Evolutionary conservation across 1,284 basidiomycete species (phyloP).

Genomic region (Pascua sp.): DNA sequence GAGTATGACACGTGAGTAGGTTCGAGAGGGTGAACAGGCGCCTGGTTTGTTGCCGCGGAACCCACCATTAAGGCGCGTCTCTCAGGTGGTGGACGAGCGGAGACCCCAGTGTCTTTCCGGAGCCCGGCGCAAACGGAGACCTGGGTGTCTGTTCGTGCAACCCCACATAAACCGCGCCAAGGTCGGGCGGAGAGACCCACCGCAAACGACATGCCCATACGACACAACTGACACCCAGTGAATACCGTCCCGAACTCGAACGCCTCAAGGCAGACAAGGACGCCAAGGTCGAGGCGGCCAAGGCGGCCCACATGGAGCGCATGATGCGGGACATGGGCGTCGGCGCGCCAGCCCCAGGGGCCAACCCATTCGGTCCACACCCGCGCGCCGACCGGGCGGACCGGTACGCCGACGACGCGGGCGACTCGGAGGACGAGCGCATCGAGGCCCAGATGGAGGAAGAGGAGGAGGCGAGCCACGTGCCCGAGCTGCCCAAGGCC

Average conservation of each 20-base stretch:
- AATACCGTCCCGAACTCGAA: conserved; percentile 87
- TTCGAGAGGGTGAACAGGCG: too few species aligned
- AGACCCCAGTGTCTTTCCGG: too few species aligned
- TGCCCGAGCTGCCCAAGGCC: conserved; percentile 28
- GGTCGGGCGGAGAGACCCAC: too few species aligned
- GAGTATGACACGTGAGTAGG: conserved; percentile 77
- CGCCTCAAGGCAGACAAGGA: conserved; percentile 56
- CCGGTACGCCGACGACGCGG: conserved; percentile 10
- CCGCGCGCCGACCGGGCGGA: conserved; percentile 46
- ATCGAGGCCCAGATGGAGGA: conserved; percentile 46
- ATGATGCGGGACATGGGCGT: conserved; percentile 83
- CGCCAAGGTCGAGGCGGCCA: conserved; percentile 63
- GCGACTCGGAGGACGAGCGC: conserved; percentile 55
- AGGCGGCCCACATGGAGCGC: conserved; percentile 68
- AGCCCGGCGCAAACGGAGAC: too few species aligned
- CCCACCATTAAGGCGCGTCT: too few species aligned
- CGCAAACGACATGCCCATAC: too few species aligned
- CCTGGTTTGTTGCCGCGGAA: too few species aligned
- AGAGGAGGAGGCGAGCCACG: conserved; percentile 52
- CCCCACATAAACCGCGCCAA: too few species aligned
- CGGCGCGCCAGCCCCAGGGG: conserved; percentile 59
- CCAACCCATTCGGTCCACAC: conserved; percentile 52
- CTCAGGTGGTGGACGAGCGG: too few species aligned
- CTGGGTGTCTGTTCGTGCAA: too few species aligned
- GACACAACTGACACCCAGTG: too few species aligned